Evolutionary conservation across 2,329 filamentous ascomycete species (phyloP), one percentile per base, ranked within the genome.

Genomic region (Arthrobotrys entomopaga): DNA sequence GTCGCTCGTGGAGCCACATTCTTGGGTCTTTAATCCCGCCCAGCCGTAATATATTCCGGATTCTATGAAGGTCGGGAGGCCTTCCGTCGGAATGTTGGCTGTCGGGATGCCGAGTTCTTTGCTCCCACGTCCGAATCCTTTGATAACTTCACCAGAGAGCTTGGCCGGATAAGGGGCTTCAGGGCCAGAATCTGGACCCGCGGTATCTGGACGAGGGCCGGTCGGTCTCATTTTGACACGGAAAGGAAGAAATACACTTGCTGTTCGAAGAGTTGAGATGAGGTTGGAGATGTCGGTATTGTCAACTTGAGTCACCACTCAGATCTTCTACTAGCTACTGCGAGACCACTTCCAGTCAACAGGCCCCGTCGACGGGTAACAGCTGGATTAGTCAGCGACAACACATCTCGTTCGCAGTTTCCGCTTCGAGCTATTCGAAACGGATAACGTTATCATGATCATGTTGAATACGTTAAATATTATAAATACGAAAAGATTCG

Each of bases 81-180:
- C 86, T 13, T 85, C 84, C 72, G 89, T 82, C 7, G 88, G 88
- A 79, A 90, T 90, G 84, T 98, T 99, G 80, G 95, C 95, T 1
- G 95, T 98, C 1, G 95, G 95, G 81, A 98, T 97, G 78, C 94
- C 94, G 80, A 98, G 91, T 89, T 97, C 93, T 84, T 93, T 96
- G 79, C 92, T 96, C 15, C 95, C 95, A 73, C 95, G 88, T 48
- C 95, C 94, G 81, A 98, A 98, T 38, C 95, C 95, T 79, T 91
- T 90, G 79, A 97, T 93, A 22, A 99, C 93, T 65, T 90, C 88
- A 22, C 95, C 95, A 75, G 91, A 89, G 83, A 98, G 89, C 78
- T 86, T 87, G 78, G 97, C 86, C 0, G 95, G 95, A 81, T 89
- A 98, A 0, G 95, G 95, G 4, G 87, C 59, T 78, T 88, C 85